Base-by-base conservation (phyloP, 805 yeast genomes). In the Candida tallmaniae region DNA sequence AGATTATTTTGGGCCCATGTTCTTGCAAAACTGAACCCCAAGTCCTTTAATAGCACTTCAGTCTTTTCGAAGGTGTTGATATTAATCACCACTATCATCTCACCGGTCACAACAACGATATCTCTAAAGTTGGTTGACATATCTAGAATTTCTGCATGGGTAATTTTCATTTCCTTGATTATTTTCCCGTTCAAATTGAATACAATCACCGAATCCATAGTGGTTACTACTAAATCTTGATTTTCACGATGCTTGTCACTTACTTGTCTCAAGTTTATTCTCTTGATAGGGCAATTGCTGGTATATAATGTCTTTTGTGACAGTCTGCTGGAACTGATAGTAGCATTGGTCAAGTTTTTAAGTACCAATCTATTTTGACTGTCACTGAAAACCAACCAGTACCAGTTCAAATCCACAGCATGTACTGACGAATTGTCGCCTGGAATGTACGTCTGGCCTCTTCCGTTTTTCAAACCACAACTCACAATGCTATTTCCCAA, bases 361-460 rank as follows among this genome's bases (percentile, higher is more conserved):
- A 63, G 37, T 34, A 46, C 51, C 3, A 65, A 30, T 6, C 48
- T 56, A 6, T 68, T 70, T 5, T 43, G 39, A 4, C 34, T 21
- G 17, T 50, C 54, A 17, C 63, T 62, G 25, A 55, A 47, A 3
- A 58, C 46, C 20, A 62, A 41, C 38, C 60, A 56, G 35, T 48
- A 54, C 66, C 66, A 62, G 40, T 52, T 58, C 6, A 61, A 38
- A 14, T 47, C 34, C 27, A 23, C 35, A 23, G 34, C 25, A 14
- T 23, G 14, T 4, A 39, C 26, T 5, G 35, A 34, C 12, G 42
- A 24, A 22, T 34, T 36, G 37, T 46, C 49, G 2, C 64, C 68
- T 1, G 69, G 70, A 7, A 65, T 56, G 29, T 51, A 63, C 17
- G 62, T 52, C 40, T 62, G 70, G 40, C 52, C 59, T 31, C 45